phyloP scores from a whole-genome alignment of 352 stramenopile species.

The Peronospora farinosa region DNA sequence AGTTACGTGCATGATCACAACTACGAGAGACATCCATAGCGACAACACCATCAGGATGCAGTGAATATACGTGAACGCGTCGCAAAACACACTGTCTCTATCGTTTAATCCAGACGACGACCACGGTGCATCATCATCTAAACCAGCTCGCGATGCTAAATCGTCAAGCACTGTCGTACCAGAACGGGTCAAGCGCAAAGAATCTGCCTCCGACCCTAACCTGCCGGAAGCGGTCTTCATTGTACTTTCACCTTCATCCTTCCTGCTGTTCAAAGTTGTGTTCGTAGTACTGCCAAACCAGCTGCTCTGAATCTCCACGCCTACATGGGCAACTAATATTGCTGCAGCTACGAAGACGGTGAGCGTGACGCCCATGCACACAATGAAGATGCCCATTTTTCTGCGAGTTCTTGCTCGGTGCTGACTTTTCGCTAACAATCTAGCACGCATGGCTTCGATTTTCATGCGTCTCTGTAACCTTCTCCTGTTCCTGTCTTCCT shows the following conservation, averaged over 20 bases:
- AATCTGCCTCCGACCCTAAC: constrained; percentile 21
- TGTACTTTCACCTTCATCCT: constrained; percentile 2
- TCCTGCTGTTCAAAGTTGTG: constrained; percentile 14
- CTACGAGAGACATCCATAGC: constrained; percentile 68
- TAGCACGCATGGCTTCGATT: constrained; percentile 50
- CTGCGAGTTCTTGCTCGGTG: constrained; percentile 46
- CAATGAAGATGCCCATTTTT: constrained; percentile 54
- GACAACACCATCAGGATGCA: constrained; percentile 71
- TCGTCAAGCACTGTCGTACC: not conserved
- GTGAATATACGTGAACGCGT: constrained; percentile 60
- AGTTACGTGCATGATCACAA: constrained; percentile 67
- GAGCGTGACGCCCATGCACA: constrained; percentile 53
- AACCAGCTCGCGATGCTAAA: constrained; percentile 4
- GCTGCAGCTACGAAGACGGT: constrained; percentile 52
- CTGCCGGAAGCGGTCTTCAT: constrained; percentile 9
- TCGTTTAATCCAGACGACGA: constrained; percentile 4
- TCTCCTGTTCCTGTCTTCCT: constrained; percentile 41
- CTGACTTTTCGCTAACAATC: constrained; percentile 48
- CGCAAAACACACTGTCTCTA: constrained; percentile 17
- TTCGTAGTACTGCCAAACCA: constrained; percentile 13
- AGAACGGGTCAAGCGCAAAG: constrained; percentile 9
- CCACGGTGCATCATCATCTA: constrained; percentile 6
- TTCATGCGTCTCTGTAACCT: constrained; percentile 48
- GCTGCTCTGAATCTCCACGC: constrained; percentile 36
- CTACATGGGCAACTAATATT: constrained; percentile 49